phyloP scores from a whole-genome alignment of 1,284 basidiomycete species.

The Rhodotorula sp. region DNA sequence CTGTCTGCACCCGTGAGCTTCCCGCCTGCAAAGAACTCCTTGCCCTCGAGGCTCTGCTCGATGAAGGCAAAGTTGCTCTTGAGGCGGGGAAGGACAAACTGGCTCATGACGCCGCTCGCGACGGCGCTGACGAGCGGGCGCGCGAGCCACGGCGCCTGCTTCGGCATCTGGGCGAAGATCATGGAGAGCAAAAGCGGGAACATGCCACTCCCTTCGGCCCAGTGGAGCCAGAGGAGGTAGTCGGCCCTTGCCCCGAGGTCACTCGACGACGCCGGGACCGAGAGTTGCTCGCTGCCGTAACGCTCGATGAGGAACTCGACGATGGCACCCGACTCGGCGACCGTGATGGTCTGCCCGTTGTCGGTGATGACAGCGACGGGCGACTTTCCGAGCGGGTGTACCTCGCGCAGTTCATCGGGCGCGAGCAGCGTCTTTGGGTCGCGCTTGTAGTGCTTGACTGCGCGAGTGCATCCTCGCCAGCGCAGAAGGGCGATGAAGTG shows the following conservation, averaged over 20 bases:
- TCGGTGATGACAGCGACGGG: slow-evolving; percentile 31
- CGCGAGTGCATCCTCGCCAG: too few relatives aligned
- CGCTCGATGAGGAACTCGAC: slow-evolving; percentile 42
- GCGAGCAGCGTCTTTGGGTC: slow-evolving; percentile 34
- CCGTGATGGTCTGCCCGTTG: slow-evolving; percentile 5
- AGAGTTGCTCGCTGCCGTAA: slow-evolving; percentile 36
- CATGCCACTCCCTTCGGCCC: slow-evolving; percentile 36
- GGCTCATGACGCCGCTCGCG: slow-evolving; percentile 4
- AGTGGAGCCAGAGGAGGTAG: slow-evolving; percentile 38
- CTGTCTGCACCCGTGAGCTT: slow-evolving; percentile 40
- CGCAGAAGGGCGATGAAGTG: too few relatives aligned
- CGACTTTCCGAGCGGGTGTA: slow-evolving; percentile 42
- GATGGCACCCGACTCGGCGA: slow-evolving; percentile 42
- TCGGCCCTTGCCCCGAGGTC: slow-evolving; percentile 20
- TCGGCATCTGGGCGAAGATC: slow-evolving; percentile 22
- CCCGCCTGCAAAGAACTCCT: slow-evolving; percentile 34
- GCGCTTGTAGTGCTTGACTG: slow-evolving; percentile 41
- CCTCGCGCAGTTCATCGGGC: slow-evolving; percentile 28
- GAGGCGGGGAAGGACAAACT: slow-evolving; percentile 24
- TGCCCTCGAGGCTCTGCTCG: slow-evolving; percentile 25
- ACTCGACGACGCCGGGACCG: background rate
- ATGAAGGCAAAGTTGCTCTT: slow-evolving; percentile 24
- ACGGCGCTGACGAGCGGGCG: slow-evolving; percentile 25
- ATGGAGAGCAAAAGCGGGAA: slow-evolving; percentile 34
- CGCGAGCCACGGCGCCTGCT: slow-evolving; percentile 26